Base-by-base conservation (phyloP, 116 monocot genomes). In the Papilionanthe hybrid region DNA sequence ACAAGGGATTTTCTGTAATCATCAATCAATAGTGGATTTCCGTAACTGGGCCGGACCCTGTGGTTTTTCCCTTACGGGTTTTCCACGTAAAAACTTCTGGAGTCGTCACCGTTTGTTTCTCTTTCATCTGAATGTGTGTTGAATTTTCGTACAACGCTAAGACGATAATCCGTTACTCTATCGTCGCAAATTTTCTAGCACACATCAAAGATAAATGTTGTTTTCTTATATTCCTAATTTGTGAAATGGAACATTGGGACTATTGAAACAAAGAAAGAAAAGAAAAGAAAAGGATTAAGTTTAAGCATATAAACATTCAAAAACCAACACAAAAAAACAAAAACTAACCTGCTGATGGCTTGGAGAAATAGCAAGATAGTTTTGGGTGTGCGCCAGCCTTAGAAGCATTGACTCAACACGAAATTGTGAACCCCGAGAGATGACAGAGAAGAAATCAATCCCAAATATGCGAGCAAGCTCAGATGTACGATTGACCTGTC, bases 321-420 rank as follows among this genome's bases (percentile, higher is more conserved):
- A 12, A 75, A 75, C 25, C 49, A 50, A 25, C 27, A 29, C 2
- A 5, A 27, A 15, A 78, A 56, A 47, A 47, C 9, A 63, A 15
- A 53, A 78, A 68, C 66, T 37, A 37, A 95, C 98, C 93, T 99
- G 98, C 72, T 93, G 95, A 79, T 72, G 85, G 77, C 95, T 95
- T 42, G 98, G 95, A 81, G 98, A 99, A 58, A 99, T 88, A 65
- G 93, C 91, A 88, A 99, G 86, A 89, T 90, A 99, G 81, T 99
- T 99, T 82, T 99, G 98, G 53, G 95, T 89, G 81, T 95, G 98
- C 77, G 90, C 90, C 78, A 99, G 75, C 80, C 98, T 93, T 53
- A 99, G 53, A 56, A 99, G 89, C 98, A 99, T 99, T 72, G 98
- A 99, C 83, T 99, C 98, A 78, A 99, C 98, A 77, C 98, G 95